Evolutionary conservation across 2,329 filamentous ascomycete genomes (phyloP), one percentile per base, ranked within the genome.

Genomic region (Hawksworthiomyces lignivorus): DNA sequence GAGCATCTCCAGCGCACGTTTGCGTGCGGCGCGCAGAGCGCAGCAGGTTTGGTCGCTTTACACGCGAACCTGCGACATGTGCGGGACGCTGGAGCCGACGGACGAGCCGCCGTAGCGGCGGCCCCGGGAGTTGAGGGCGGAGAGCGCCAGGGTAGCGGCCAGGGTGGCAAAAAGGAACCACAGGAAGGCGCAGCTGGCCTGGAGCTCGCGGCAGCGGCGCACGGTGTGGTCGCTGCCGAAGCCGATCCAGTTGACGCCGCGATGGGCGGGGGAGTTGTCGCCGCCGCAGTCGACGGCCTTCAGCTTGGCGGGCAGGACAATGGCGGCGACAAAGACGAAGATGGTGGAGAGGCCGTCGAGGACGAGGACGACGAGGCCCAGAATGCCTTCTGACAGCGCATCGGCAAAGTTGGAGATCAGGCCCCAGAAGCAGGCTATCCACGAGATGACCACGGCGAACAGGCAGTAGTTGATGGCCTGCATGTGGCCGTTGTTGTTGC

Each of bases 141-240:
- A 63, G 48, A 84, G 70, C 55, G 76, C 65, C 33, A 79, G 58
- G 30, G 72, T 70, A 4, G 67, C 77, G 21, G 68, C 63, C 55
- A 82, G 84, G 20, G 73, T 68, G 29, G 66, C 71, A 59, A 82
- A 86, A 36, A 86, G 73, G 64, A 89, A 88, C 82, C 82, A 90
- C 63, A 87, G 72, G 65, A 90, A 90, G 28, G 77, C 82, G 26
- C 75, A 77, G 48, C 75, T 74, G 28, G 84, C 84, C 65, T 89
- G 84, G 14, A 86, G 75, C 63, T 87, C 78, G 48, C 76, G 79
- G 65, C 85, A 89, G 50, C 82, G 75, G 66, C 81, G 78, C 57
- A 68, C 60, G 46, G 72, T 67, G 60, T 81, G 58, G 47, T 50
- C 46, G 34, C 78, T 80, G 44, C 80, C 80, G 57, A 72, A 82